Evolutionary conservation across 441 rosid genomes (phyloP), one percentile per base, ranked within the genome.

Genomic region (Aleurites moluccanus): DNA sequence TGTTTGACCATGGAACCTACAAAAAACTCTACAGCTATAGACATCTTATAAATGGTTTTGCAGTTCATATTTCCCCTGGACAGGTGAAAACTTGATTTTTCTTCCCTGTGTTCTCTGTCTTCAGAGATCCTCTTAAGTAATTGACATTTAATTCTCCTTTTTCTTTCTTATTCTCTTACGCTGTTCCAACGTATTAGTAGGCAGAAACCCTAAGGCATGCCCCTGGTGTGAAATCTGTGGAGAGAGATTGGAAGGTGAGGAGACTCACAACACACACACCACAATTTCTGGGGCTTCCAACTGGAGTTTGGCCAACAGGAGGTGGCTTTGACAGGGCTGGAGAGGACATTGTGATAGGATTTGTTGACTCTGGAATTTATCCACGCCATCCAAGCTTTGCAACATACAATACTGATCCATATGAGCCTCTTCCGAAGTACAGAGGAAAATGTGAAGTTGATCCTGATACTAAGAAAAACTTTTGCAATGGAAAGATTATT

Each of bases 281-380:
- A 20, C 86, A 96, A 75, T 93, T 96, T 82, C 78, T 96, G 86
- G 99, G 97, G 73, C 90, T 93, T 45, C 99, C 99, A 42, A 93
- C 97, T 25, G 98, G 93, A 75, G 99, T 96, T 59, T 96, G 99
- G 99, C 98, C 99, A 6, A 89, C 96, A 0, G 99, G 97, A 67
- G 99, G 99, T 73, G 99, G 99, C 77, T 91, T 83, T 70, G 96
- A 86, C 42, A 86, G 86, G 87, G 99, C 98, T 3, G 99, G 99
- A 71, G 99, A 96, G 80, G 90, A 90, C 77, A 91, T 96, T 77
- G 91, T 96, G 40, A 96, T 96, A 62, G 99, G 99, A 73, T 92
- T 96, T 81, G 86, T 96, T 10, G 99, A 96, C 85, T 96, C 99
- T 0, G 99, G 99, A 76, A 93, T 96, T 68, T 90, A 82, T 88